Base-by-base conservation (phyloP, 2,329 filamentous ascomycete species). In the Apiospora malaysiana region DNA sequence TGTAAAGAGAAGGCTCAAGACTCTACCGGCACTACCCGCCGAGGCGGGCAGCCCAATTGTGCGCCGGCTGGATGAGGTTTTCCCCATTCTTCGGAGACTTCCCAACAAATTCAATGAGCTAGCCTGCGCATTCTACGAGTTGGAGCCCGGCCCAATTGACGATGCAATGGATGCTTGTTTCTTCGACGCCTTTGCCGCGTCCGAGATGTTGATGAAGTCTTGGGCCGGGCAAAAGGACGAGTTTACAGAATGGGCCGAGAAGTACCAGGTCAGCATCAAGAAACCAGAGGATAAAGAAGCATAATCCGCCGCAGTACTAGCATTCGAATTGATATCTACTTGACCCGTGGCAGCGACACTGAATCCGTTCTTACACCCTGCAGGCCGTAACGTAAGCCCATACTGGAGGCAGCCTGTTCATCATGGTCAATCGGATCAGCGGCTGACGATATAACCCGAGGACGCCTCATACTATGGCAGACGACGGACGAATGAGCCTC, bases 171-270 rank as follows among this genome's bases (percentile, higher is more conserved):
- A 88, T 5, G 83, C 86, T 51, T 91, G 91, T 75, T 89, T 91
- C 72, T 82, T 84, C 1, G 86, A 90, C 68, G 90, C 92, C 0
- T 87, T 88, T 74, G 83, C 81, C 0, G 87, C 86, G 0, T 85
- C 87, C 0, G 85, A 88, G 70, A 77, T 91, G 66, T 80, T 93
- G 16, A 83, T 83, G 68, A 82, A 85, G 71, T 85, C 86, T 25
- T 95, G 93, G 92, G 81, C 87, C 2, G 91, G 87, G 0, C 81
- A 87, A 66, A 85, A 88, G 23, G 94, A 97, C 76, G 93, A 92
- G 76, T 97, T 97, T 77, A 92, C 91, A 0, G 84, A 88, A 21
- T 97, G 94, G 94, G 89, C 87, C n/a, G 84, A 83, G 14, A 88
- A 86, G 73, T 90, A 89, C 73, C 85, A 86, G 76, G 76, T 79